phyloP scores from a whole-genome alignment of 78 protist species.

The Capsaspora owczarzaki region DNA sequence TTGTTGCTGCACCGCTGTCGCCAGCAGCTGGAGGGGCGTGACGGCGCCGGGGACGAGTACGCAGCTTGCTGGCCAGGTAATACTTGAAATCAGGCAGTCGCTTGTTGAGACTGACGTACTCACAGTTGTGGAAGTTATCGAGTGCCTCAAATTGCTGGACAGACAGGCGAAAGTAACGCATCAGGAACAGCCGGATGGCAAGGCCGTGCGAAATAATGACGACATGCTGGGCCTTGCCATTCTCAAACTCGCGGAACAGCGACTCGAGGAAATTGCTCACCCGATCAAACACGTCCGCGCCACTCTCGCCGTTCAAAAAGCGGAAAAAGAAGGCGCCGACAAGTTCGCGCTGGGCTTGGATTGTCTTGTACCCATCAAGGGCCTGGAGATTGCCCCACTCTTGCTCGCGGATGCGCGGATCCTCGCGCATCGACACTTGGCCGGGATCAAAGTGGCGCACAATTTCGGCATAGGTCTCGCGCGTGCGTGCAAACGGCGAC shows the following conservation, averaged over 20 bases:
- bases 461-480: conserved; percentile 5
- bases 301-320: conserved; percentile 51
- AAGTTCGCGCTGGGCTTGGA: background rate
- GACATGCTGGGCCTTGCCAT: background rate
- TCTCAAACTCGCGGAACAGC: conserved; percentile 17
- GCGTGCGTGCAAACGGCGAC: conserved; percentile 30
- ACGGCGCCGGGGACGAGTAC: too few relatives aligned
- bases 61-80: too few relatives aligned
- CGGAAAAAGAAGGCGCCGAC: conserved; percentile 58
- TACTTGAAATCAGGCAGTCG: too few relatives aligned
- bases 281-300: conserved; percentile 52
- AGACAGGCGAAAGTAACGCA: conserved; percentile 37
- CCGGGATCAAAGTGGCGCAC: background rate
- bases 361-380: background rate
- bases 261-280: conserved; percentile 28
- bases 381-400: conserved; percentile 58
- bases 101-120: too few relatives aligned
- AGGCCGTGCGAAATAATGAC: conserved; percentile 51
- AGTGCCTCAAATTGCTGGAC: conserved; percentile 17
- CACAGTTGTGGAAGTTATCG: too few relatives aligned
- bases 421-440: conserved; percentile 16
- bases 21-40: too few relatives aligned
- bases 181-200: conserved; percentile 43
- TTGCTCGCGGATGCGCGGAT: conserved; percentile 63
- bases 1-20: too few relatives aligned